Evolutionary conservation across 176 grass and related monocot genomes (phyloP).

Genomic region (Zea luxurians): DNA sequence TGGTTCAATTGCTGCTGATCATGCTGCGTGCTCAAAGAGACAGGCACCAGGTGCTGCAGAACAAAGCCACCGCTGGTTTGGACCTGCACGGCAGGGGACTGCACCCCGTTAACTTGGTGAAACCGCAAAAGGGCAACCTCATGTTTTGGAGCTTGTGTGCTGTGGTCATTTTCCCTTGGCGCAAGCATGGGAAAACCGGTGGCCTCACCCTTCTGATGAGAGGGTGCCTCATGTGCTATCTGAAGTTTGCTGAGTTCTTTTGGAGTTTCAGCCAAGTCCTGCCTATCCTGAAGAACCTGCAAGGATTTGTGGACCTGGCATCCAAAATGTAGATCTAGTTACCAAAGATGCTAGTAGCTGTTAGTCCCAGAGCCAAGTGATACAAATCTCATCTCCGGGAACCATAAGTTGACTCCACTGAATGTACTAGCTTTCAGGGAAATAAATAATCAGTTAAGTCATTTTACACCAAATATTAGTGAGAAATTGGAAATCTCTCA

Average conservation of each 20-base stretch:
- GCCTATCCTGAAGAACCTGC: constrained; percentile 71
- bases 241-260: constrained; percentile 76
- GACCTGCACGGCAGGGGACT: constrained; percentile 38
- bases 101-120: constrained; percentile 47
- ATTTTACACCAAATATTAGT: neutral
- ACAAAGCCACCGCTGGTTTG: constrained; percentile 46
- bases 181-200: constrained; percentile 32
- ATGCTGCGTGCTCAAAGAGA: constrained; percentile 46
- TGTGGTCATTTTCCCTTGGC: constrained; percentile 52
- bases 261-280: constrained; percentile 69
- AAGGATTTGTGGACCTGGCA: constrained; percentile 76
- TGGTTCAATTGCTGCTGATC: constrained; percentile 54
- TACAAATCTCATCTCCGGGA: constrained; percentile 13
- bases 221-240: constrained; percentile 54
- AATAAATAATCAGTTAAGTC: neutral
- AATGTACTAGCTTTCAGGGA: constrained; percentile 19
- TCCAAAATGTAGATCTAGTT: constrained; percentile 28
- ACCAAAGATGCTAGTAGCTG: neutral
- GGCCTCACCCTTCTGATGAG: constrained; percentile 48
- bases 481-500: constrained; percentile 6
- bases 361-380: neutral
- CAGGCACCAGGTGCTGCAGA: constrained; percentile 53
- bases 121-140: constrained; percentile 70
- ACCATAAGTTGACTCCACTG: constrained; percentile 19
- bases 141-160: constrained; percentile 50